phyloP scores from a whole-genome alignment of 768 basidiomycete species.

The Mycena vulgaris region DNA sequence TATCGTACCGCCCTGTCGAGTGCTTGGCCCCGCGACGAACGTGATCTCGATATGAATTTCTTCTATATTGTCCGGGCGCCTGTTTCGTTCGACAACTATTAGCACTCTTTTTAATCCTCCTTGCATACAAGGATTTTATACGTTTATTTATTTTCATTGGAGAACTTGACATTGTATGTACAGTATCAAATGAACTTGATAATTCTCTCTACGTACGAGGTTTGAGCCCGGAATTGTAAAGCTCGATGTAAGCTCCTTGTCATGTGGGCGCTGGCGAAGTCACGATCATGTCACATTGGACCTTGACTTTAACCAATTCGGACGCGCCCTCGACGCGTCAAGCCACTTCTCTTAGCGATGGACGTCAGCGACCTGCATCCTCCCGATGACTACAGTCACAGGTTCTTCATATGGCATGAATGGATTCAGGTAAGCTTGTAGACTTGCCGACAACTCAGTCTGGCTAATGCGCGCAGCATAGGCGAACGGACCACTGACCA shows the following conservation, averaged over 20 bases:
- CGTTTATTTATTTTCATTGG: too few relatives aligned
- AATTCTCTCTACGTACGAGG: neutral
- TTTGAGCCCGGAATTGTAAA: too few relatives aligned
- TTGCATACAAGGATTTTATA: conserved; percentile 7
- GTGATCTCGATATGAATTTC: conserved; percentile 70
- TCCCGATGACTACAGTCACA: conserved; percentile 84
- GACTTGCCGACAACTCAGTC: conserved; percentile 5
- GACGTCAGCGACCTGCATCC: conserved; percentile 80
- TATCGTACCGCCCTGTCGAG: conserved; percentile 74
- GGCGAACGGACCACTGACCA: conserved; percentile 84
- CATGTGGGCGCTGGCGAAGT: too few relatives aligned
- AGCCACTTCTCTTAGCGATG: conserved; percentile 59
- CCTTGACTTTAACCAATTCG: too few relatives aligned
- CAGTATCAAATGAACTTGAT: neutral
- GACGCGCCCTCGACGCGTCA: conserved; percentile 14
- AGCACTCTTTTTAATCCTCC: conserved; percentile 23
- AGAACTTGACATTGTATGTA: too few relatives aligned
- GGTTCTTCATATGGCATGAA: conserved; percentile 93
- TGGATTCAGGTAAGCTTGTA: conserved; percentile 77
- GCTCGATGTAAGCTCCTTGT: too few relatives aligned
- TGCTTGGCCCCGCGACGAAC: conserved; percentile 76
- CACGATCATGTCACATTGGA: too few relatives aligned
- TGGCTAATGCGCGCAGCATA: conserved; percentile 43
- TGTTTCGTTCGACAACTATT: conserved; percentile 33
- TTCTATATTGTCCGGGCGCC: conserved; percentile 39